Base-by-base conservation (phyloP, 805 yeast genomes). In the Lipomyces oligophaga region DNA sequence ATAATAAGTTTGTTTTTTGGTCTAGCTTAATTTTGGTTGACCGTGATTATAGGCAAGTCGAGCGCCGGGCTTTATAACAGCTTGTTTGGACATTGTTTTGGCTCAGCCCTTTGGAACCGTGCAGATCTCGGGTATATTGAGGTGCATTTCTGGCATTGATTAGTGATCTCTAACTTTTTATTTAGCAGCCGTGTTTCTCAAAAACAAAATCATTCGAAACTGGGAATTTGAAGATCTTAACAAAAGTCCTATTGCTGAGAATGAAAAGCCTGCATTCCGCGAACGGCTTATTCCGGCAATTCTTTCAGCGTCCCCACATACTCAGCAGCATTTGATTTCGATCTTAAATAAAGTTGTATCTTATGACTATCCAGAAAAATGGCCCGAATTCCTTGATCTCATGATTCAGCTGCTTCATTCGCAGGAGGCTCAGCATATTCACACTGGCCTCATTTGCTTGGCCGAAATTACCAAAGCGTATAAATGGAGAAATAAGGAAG, bases 101-200 rank as follows among this genome's bases (percentile, higher is more conserved):
- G 75, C 48, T 13, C 54, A 55, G 15, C 52, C 55, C 2, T 28
- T 38, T 8, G 41, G 47, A 13, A 48, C 51, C 4, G 55, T 52
- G 5, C 55, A 52, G 31, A 27, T 52, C n/a, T 47, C 56, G 13
- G 56, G 56, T 52, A n/a, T 2, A 49, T 16, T 31, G 7, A 3
- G 6, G 15, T 18, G 30, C 19, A 6, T 28, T 13, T 4, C n/a
- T 15, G 24, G 25, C 13, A 8, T n/a, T 38, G 8, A 19, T 20
- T 30, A 19, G 24, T 13, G 34, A 18, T 22, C 32, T 27, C 20
- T 30, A 16, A 15, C 15, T 13, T 8, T 6, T 11, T 2, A 78
- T 39, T 85, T 94, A 10, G 83, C 94, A 1, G 88, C 93, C 0
- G 80, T 90, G 3, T 86, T 79, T 64, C 78, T 87, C 64, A 90